A percentile compares a stretch with the other conserved stretches of the same genome.
These are phyloP conservation scores for Pichia occidentalis DNA, from an alignment of 805 yeast species.

Conservation along the genomic window DNA sequence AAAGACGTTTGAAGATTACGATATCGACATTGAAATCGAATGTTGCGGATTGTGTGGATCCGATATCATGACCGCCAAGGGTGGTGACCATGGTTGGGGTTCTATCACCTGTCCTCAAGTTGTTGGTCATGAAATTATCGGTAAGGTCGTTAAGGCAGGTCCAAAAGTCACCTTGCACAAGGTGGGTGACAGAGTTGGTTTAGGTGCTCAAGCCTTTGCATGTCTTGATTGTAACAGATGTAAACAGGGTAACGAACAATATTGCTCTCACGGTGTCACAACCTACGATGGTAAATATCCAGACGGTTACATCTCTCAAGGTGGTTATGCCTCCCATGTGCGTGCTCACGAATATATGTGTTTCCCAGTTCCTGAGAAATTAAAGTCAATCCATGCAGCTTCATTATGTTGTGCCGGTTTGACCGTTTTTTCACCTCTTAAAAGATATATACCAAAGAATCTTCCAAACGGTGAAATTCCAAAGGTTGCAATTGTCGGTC, in stretches of 20 bases:
- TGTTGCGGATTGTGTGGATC: conserved; percentile 67
- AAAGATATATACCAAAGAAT: conserved; percentile 31
- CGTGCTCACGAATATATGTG: conserved; percentile 41
- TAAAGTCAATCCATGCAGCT: conserved; percentile 37
- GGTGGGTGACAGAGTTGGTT: conserved; percentile 41
- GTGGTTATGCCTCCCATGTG: conserved; percentile 43
- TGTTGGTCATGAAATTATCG: conserved; percentile 46
- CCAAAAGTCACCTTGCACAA: conserved; percentile 30
- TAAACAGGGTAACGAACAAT: conserved; percentile 37
- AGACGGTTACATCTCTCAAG: conserved; percentile 33
- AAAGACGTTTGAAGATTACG: conserved; percentile 38
- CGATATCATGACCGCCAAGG: conserved; percentile 47
- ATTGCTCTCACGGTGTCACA: conserved; percentile 35
- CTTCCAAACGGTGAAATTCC: conserved; percentile 28
- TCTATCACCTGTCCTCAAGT: conserved; percentile 34
- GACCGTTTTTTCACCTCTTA: conserved; percentile 44
- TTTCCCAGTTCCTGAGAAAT: conserved; percentile 40
- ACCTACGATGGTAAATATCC: conserved; percentile 37
- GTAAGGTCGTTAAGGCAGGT: conserved; percentile 35
- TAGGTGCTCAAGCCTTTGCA: conserved; percentile 38
- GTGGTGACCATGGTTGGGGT: conserved; percentile 43
- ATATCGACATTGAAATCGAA: conserved; percentile 51
- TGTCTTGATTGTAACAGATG: conserved; percentile 34
- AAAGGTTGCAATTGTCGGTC: conserved; percentile 37
- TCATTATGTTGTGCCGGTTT: conserved; percentile 49